A percentile compares a stretch with the other conserved stretches of the same genome.
Evolutionary conservation across 257 asterid species (phyloP).

Genomic region (Echites panduratus): DNA sequence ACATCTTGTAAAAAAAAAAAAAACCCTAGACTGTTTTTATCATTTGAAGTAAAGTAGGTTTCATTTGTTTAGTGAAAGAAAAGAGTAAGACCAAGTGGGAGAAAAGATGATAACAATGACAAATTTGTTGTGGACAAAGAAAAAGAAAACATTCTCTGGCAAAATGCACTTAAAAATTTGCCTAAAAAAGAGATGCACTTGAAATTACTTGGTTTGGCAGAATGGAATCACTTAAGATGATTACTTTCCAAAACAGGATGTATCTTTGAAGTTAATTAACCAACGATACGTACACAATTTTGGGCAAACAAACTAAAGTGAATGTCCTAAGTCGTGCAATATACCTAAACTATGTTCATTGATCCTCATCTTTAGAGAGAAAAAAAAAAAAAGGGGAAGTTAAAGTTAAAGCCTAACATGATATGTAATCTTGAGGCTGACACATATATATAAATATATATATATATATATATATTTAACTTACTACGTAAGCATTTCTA

Average conservation of each 20-base stretch:
- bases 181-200: not conserved
- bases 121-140: too few species aligned
- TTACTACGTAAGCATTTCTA: not conserved
- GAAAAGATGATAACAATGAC: too few species aligned
- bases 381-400: too few species aligned
- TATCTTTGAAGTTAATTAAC: slow-evolving; percentile 2
- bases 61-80: too few species aligned
- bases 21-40: too few species aligned
- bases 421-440: not conserved
- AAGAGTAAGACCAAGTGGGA: too few species aligned
- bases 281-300: not conserved
- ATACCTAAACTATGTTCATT: not conserved
- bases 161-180: not conserved
- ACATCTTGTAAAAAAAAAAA: too few species aligned
- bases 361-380: not conserved
- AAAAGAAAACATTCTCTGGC: too few species aligned
- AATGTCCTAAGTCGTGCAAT: not conserved
- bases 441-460: too few species aligned
- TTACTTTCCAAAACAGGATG: slow-evolving; percentile 5
- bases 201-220: not conserved
- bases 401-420: not conserved
- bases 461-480: not conserved
- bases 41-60: too few species aligned
- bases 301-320: not conserved
- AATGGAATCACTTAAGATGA: not conserved